Evolutionary conservation across 2,329 filamentous ascomycete genomes (phyloP).

Genomic region (Botrytis hyacinthi): DNA sequence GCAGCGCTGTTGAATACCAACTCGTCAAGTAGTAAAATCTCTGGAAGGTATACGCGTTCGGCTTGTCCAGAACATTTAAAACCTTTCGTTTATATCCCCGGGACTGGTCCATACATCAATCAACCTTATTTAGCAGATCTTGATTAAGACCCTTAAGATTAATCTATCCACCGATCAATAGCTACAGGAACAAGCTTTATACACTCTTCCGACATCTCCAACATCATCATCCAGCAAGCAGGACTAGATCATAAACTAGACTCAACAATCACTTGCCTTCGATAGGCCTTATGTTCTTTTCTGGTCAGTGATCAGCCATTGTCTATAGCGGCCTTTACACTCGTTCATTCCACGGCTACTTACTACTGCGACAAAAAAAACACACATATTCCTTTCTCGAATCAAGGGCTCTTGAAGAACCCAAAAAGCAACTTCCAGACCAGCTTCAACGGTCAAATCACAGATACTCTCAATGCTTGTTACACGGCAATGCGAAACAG

Average conservation of each 20-base stretch:
- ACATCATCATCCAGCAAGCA: conserved; percentile 24
- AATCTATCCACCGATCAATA: conserved; percentile 27
- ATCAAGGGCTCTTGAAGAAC: conserved; percentile 14
- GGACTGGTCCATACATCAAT: conserved; percentile 29
- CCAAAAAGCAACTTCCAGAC: conserved; percentile 1
- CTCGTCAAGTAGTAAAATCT: conserved; percentile 16
- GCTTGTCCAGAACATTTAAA: conserved; percentile 32
- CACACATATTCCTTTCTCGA: conserved; percentile 12
- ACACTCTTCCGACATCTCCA: conserved; percentile 21
- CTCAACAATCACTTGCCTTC: conserved; percentile 26
- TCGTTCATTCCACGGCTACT: conserved; percentile 37
- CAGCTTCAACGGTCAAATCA: conserved; percentile 22
- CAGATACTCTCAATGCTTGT: conserved; percentile 41
- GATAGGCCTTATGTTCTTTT: conserved; percentile 34
- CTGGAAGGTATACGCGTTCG: conserved; percentile 34
- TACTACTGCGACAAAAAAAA: conserved; percentile 7
- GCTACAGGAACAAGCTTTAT: conserved; percentile 29
- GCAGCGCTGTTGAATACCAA: conserved; percentile 11
- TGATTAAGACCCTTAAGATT: conserved; percentile 24
- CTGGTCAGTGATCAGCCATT: conserved; percentile 35
- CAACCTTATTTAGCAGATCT: conserved; percentile 35
- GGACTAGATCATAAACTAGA: conserved; percentile 22
- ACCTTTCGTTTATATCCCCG: conserved; percentile 29
- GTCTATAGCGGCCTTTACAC: conserved; percentile 32
- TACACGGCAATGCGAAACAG: conserved; percentile 41